Evolutionary conservation across 2,329 filamentous ascomycete species (phyloP).

Genomic region (Emmonsiellopsis sp.): DNA sequence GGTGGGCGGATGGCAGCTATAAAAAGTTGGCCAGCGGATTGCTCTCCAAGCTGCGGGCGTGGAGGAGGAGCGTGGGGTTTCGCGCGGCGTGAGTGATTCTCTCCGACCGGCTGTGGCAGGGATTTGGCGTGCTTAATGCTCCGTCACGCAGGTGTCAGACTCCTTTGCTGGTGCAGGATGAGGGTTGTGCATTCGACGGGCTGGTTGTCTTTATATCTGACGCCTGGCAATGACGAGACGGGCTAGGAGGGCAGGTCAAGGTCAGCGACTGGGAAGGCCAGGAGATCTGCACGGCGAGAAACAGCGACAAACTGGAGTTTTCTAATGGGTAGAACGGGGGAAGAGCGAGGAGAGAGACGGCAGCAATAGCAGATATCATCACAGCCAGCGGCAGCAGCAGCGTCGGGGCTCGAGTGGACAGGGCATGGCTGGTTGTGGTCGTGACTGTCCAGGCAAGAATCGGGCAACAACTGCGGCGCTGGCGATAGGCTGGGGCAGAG

Average conservation of each 20-base stretch:
- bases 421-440: neutral
- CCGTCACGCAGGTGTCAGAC: neutral
- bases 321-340: neutral
- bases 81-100: neutral
- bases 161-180: neutral
- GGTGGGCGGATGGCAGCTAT: constrained; percentile 3
- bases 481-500: too few relatives aligned
- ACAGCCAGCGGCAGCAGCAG: neutral
- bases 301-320: neutral
- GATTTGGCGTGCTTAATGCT: neutral
- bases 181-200: neutral
- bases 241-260: neutral
- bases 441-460: neutral
- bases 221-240: neutral
- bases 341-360: neutral
- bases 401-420: neutral
- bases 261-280: neutral
- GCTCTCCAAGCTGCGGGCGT: neutral
- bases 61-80: constrained; percentile 1
- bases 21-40: constrained; percentile 1
- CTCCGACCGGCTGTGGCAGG: neutral
- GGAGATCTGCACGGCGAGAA: neutral
- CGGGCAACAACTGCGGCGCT: constrained; percentile 1
- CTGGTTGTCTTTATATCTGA: too few relatives aligned
- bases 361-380: neutral